Base-by-base conservation (phyloP, 2,329 filamentous ascomycete species). In the Fusarium sp. region DNA sequence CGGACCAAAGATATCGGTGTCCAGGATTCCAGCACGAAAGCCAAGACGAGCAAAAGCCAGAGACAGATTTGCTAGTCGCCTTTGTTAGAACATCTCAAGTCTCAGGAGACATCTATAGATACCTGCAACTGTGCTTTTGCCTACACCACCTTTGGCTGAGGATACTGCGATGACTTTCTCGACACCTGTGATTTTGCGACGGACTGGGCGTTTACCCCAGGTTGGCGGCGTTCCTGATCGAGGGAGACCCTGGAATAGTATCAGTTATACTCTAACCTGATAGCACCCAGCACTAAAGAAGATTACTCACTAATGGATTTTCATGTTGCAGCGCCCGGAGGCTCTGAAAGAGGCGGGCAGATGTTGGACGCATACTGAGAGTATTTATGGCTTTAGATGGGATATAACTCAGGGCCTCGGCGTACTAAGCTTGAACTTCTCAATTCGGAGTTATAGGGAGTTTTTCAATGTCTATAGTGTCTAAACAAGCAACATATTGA, bases 81-180 rank as follows among this genome's bases (percentile, higher is more conserved):
- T 23, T 15, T n/a, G n/a, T 74, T 50, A 59, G 46, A 21, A 52
- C 3, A 32, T 1, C 6, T 43, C 38, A n/a, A 28, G 15, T 16
- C 9, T 12, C 40, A 16, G 25, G 47, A 25, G 28, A 15, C 18
- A 13, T 32, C 9, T 9, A 35, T 65, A 21, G 62, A 40, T 81
- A 94, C 94, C 93, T 67, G 96, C 92, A 49, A 98, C 91, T 12
- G 96, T 99, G 76, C 94, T 97, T 81, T 99, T 99, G 3, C 96
- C 96, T 1, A 99, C 96, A n/a, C 96, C 96, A 5, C 96, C 96
- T 80, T 99, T 99, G 19, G 96, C 96, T 3, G 95, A 98, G 8
- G 95, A 97, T 19, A 99, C 94, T n/a, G 95, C 95, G 67, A 99
- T 90, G n/a, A 98, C 91, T 81, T 97, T 97, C 74, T 91, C 89